A percentile compares a stretch with the other conserved stretches of the same genome.
phyloP scores from a whole-genome alignment of 148 eudicot genomes.

The Nepenthes mirabilis region DNA sequence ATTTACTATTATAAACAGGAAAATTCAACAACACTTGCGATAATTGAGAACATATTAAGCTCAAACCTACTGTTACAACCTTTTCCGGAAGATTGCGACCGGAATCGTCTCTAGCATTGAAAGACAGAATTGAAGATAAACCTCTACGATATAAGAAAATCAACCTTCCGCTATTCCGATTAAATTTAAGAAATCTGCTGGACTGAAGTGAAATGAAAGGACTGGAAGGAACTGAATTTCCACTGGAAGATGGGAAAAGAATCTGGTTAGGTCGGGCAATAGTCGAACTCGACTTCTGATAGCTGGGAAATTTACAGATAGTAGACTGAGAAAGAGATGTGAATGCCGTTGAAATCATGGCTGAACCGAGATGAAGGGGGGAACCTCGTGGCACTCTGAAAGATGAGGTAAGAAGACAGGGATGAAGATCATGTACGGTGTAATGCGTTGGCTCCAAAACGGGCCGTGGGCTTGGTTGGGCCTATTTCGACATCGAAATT shows the following conservation, averaged over 20 bases:
- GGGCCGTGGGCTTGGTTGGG: too few relatives aligned
- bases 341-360: constrained; percentile 11
- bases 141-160: constrained; percentile 9
- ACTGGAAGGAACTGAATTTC: not conserved
- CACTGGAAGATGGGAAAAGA: constrained; percentile 1
- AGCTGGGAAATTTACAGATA: constrained; percentile 4
- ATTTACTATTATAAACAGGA: too few relatives aligned
- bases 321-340: constrained; percentile 7
- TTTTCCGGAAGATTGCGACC: constrained; percentile 15
- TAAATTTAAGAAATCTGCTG: constrained; percentile 1
- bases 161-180: constrained; percentile 1
- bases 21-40: too few relatives aligned
- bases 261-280: constrained; percentile 9
- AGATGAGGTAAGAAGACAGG: too few relatives aligned
- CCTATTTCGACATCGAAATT: too few relatives aligned
- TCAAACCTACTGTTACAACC: constrained; percentile 9
- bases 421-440: too few relatives aligned
- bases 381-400: too few relatives aligned
- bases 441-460: too few relatives aligned
- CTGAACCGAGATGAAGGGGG: not conserved
- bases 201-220: constrained; percentile 2
- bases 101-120: constrained; percentile 19
- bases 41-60: too few relatives aligned
- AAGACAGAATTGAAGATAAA: constrained; percentile 17
- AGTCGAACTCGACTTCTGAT: constrained; percentile 5